A percentile compares a stretch with the other conserved stretches of the same genome.
Evolutionary conservation across 2,329 filamentous ascomycete genomes (phyloP).

Genomic region (Hawksworthiomyces lignivorus): DNA sequence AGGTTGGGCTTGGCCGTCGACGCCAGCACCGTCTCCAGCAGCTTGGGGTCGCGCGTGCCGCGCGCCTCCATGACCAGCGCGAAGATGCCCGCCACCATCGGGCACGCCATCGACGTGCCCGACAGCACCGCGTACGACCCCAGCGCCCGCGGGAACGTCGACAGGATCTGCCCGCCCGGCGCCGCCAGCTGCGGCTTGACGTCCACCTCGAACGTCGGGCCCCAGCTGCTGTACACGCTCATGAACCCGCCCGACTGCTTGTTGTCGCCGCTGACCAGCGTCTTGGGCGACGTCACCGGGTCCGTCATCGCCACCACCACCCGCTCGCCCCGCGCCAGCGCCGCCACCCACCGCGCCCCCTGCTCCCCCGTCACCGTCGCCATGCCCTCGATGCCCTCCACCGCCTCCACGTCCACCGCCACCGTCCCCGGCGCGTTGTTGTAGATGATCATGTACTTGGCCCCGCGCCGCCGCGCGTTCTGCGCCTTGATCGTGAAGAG

Average conservation of each 20-base stretch:
- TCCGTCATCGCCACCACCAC: slow-evolving; percentile 38
- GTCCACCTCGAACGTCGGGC: slow-evolving; percentile 37
- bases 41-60: slow-evolving; percentile 41
- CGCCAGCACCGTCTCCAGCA: slow-evolving; percentile 41
- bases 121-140: slow-evolving; percentile 40
- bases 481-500: slow-evolving; percentile 45
- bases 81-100: slow-evolving; percentile 37
- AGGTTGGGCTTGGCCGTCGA: slow-evolving; percentile 40
- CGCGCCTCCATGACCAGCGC: slow-evolving; percentile 46
- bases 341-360: slow-evolving; percentile 36
- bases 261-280: slow-evolving; percentile 31
- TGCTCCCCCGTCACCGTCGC: slow-evolving; percentile 34
- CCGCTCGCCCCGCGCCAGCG: slow-evolving; percentile 34
- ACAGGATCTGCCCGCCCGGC: slow-evolving; percentile 42
- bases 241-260: slow-evolving; percentile 36
- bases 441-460: slow-evolving; percentile 54
- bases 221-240: slow-evolving; percentile 34
- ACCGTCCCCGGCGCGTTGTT: slow-evolving; percentile 40
- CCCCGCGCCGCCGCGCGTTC: slow-evolving; percentile 47
- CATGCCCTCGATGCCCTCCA: slow-evolving; percentile 26
- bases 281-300: slow-evolving; percentile 26
- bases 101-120: slow-evolving; percentile 48
- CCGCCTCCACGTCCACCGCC: slow-evolving; percentile 24
- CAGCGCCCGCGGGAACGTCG: slow-evolving; percentile 37
- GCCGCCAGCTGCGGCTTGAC: slow-evolving; percentile 41